Base-by-base conservation (phyloP, 805 yeast genomes). In the Pichia phayaonensis region DNA sequence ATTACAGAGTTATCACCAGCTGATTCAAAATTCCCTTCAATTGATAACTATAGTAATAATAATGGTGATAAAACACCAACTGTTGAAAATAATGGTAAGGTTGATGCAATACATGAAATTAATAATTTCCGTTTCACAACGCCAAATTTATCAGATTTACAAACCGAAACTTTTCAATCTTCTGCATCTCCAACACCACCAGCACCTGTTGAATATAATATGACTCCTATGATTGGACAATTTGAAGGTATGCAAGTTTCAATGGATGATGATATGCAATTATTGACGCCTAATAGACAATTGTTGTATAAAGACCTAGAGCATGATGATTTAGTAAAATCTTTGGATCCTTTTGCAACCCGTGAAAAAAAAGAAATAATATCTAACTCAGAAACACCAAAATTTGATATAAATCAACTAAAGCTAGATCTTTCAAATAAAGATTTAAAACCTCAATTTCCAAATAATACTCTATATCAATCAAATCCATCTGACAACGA, bases 141-240 rank as follows among this genome's bases (percentile, higher is more conserved):
- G n/a, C 47, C 51, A 12, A 34, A 26, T 21, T 3, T 48, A 40
- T 8, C 34, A 8, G 36, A 39, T 22, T n/a, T 16, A 34, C 38
- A 34, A n/a, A 34, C 38, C n/a, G 38, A 34, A 16, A 34, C 4
- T 11, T n/a, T 34, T 7, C 20, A 2, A 3, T 15, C 38, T 34
- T 34, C 38, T 16, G 16, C 38, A n/a, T 34, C 38, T n/a, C 38
- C 38, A 16, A 34, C 38, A 2, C 38, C 38, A n/a, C 38, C 38
- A 20, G 15, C 18, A 39, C 40, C 40, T 3, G 24, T 39, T 39
- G 16, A 8, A 15, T 49, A 12, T n/a, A 16, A 16, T 7, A 6
- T 34, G 38, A 40, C 51, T 16, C 56, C 58, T 34, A 53, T 55
- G 56, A 20, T 55, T 41, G 58, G 58, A 2, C 41, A 49, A 38